These are phyloP conservation scores for Farysia itapuensis DNA, from an alignment of 1,284 basidiomycete species.

Conservation along the genomic window DNA sequence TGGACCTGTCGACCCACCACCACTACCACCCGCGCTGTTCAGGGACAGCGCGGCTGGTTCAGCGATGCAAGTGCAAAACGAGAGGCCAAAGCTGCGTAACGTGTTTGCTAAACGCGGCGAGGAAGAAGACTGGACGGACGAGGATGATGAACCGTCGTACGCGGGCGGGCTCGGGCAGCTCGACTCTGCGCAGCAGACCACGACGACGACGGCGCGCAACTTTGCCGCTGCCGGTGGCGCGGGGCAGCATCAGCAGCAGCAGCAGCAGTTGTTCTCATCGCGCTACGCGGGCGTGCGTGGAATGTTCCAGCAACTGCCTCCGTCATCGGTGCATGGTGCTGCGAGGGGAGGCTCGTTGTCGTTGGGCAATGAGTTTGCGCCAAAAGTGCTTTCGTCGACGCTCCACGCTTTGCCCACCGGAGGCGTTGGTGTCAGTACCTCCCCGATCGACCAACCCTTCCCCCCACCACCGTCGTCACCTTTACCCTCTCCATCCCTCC, in stretches of 20 bases:
- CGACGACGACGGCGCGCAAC: conserved; percentile 10
- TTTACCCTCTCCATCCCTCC: no score
- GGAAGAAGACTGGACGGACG: conserved; percentile 50
- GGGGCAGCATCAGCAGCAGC: no score
- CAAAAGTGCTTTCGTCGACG: conserved; percentile 25
- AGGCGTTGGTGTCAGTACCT: not conserved
- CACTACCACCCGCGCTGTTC: not conserved
- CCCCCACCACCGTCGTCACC: not conserved
- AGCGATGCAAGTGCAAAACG: not conserved
- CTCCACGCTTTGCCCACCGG: conserved; percentile 13
- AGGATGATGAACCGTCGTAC: conserved; percentile 48
- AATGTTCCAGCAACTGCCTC: conserved; percentile 27
- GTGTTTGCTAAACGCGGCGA: conserved; percentile 50
- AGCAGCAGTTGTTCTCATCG: conserved; percentile 8
- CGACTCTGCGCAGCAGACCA: conserved; percentile 11
- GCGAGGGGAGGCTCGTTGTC: no score
- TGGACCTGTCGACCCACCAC: conserved; percentile 44
- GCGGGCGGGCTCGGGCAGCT: conserved; percentile 49
- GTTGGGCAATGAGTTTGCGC: conserved; percentile 44
- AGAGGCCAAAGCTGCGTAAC: conserved; percentile 36
- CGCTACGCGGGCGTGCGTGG: conserved; percentile 41
- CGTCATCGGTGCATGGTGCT: no score
- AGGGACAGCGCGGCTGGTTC: not conserved
- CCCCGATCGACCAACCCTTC: not conserved
- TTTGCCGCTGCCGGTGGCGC: conserved; percentile 9